phyloP scores from a whole-genome alignment of 1,284 basidiomycete genomes.

The Sporisorium reilianum region DNA sequence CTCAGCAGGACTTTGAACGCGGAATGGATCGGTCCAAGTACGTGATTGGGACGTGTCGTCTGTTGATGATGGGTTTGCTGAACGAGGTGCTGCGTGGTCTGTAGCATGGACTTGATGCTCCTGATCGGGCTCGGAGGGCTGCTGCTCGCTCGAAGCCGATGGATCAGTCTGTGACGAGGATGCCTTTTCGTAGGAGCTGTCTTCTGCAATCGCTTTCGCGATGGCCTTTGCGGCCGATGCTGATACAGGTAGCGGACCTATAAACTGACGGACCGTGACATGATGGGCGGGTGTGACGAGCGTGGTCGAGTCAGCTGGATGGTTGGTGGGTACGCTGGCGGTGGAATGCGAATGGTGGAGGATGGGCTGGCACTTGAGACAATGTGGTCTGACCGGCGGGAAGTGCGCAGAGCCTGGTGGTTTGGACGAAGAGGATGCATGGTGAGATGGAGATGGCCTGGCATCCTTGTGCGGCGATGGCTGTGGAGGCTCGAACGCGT shows the following conservation, averaged over 20 bases:
- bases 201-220: slow-evolving; percentile 46
- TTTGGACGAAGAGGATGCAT: slow-evolving; percentile 6
- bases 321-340: slow-evolving; percentile 15
- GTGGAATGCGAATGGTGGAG: slow-evolving; percentile 27
- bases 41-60: slow-evolving; percentile 4
- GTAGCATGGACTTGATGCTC: slow-evolving; percentile 11
- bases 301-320: slow-evolving; percentile 12
- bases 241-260: slow-evolving; percentile 50
- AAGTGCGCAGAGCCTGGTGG: slow-evolving; percentile 12
- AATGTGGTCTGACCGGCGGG: slow-evolving; percentile 27
- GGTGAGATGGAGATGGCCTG: slow-evolving; percentile 3
- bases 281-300: slow-evolving; percentile 29
- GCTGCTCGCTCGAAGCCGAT: background rate
- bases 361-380: slow-evolving; percentile 37
- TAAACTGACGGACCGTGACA: slow-evolving; percentile 35
- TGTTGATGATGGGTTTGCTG: background rate
- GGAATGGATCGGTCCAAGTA: slow-evolving; percentile 22
- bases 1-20: background rate
- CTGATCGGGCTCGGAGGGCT: slow-evolving; percentile 2
- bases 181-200: slow-evolving; percentile 14
- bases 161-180: background rate
- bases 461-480: background rate
- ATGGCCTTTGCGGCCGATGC: slow-evolving; percentile 32
- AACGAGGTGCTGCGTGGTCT: slow-evolving; percentile 7
- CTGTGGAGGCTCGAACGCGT: slow-evolving; percentile 17